Evolutionary conservation across 108 stramenopile species (phyloP).

Genomic region (Cyclotella choctawhatcheeana): DNA sequence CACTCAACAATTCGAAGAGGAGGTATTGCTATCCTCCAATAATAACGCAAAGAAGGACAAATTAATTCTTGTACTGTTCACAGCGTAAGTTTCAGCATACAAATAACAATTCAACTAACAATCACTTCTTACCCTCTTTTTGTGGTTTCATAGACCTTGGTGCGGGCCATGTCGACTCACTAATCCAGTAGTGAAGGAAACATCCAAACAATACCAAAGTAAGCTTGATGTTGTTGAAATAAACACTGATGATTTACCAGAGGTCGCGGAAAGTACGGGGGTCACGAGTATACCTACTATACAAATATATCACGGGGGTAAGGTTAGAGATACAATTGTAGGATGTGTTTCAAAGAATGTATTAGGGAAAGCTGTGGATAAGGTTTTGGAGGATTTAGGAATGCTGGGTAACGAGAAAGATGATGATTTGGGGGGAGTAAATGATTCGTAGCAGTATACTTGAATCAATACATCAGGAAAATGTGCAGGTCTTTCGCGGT

Average conservation of each 20-base stretch:
- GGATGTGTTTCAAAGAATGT: constrained; percentile 87
- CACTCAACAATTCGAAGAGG: constrained; percentile 60
- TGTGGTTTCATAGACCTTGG: too few species aligned
- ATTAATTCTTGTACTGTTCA: constrained; percentile 71
- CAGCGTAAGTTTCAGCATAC: too few species aligned
- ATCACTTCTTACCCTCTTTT: too few species aligned
- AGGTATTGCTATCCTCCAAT: constrained; percentile 40
- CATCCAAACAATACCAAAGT: constrained; percentile 71
- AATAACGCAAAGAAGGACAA: constrained; percentile 18
- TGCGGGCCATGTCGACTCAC: constrained; percentile 84
- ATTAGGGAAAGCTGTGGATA: constrained; percentile 69
- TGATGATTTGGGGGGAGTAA: background rate
- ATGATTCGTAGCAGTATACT: constrained; percentile 9
- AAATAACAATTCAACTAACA: too few species aligned
- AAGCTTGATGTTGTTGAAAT: constrained; percentile 77
- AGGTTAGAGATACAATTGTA: constrained; percentile 78
- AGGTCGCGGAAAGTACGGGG: constrained; percentile 70
- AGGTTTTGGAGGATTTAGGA: constrained; percentile 80
- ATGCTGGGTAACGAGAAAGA: constrained; percentile 31
- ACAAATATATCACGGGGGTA: constrained; percentile 70
- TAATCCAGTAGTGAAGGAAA: constrained; percentile 77
- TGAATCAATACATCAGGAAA: too few species aligned
- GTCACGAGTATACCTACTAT: constrained; percentile 88
- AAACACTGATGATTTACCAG: constrained; percentile 85
- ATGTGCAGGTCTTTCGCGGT: too few species aligned